A percentile compares a stretch with the other conserved stretches of the same genome.
Conservation (phyloP, 2,329 filamentous ascomycete genomes). For the Waltergamsia citrina region DNA sequence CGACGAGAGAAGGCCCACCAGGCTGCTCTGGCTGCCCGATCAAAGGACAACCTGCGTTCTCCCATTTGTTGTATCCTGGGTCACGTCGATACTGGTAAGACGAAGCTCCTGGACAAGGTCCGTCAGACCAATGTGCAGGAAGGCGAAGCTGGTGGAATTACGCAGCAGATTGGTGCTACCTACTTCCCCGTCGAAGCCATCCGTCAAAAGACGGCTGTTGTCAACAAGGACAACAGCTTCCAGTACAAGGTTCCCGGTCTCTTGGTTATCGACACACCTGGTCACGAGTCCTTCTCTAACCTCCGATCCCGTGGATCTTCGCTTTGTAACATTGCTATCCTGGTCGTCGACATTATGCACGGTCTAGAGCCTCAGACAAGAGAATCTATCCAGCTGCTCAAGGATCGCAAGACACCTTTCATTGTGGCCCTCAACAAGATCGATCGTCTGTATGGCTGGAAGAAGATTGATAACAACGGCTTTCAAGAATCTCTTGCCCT, state of each 20-base stretch:
- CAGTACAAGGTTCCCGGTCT: constrained; percentile 97
- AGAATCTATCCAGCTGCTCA: constrained; percentile 90
- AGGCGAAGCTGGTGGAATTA: constrained; percentile 98
- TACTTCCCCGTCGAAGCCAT: constrained; percentile 97
- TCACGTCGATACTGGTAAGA: constrained; percentile 99
- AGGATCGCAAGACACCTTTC: constrained; percentile 93
- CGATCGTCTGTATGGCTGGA: constrained; percentile 98
- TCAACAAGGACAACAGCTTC: constrained; percentile 84
- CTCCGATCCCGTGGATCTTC: constrained; percentile 93
- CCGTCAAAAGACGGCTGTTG: constrained; percentile 81
- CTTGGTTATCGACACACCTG: constrained; percentile 93
- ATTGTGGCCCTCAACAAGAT: constrained; percentile 99
- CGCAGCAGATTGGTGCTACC: constrained; percentile 97
- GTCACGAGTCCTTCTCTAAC: constrained; percentile 99
- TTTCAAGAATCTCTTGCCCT: constrained; percentile 86
- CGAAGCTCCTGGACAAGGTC: constrained; percentile 97
- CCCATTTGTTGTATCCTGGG: constrained; percentile 99
- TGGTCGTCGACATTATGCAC: constrained; percentile 99
- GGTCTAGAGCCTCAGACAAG: constrained; percentile 94
- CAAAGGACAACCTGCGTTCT: constrained; percentile 88
- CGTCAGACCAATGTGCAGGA: constrained; percentile 98
- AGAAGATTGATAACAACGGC: constrained; percentile 96
- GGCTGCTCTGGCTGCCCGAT: constrained; percentile 81
- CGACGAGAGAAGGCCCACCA: constrained; percentile 84
- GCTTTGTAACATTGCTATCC: constrained; percentile 97